These are phyloP conservation scores for Hypoxylon subgilvum DNA, from an alignment of 495 filamentous ascomycete genomes.

Conservation along the genomic window DNA sequence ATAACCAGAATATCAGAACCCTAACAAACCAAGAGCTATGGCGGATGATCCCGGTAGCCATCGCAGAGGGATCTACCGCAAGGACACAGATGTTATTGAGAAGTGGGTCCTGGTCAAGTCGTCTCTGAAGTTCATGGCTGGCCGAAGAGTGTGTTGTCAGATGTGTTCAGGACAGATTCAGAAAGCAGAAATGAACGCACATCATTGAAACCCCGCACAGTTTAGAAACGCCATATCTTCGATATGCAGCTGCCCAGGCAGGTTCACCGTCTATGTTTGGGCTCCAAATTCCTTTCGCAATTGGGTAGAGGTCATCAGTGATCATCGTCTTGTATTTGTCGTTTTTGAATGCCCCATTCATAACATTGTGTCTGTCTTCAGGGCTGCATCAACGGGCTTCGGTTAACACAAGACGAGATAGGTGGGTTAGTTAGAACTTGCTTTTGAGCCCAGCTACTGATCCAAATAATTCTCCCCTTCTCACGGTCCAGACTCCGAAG, in stretches of 20 bases:
- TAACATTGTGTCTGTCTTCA: conserved; percentile 21
- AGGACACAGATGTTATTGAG: conserved; percentile 37
- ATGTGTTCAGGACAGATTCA: too few relatives aligned
- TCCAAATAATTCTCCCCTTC: conserved; percentile 46
- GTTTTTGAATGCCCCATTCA: conserved; percentile 2
- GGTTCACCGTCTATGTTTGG: conserved; percentile 22
- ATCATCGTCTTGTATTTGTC: conserved; percentile 35
- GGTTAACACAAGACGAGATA: background rate
- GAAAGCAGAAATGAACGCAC: conserved; percentile 13
- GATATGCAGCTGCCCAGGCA: conserved; percentile 20
- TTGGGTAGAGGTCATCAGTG: conserved; percentile 15
- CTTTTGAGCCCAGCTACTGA: conserved; percentile 49
- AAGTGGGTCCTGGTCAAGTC: conserved; percentile 24
- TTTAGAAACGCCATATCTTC: conserved; percentile 47
- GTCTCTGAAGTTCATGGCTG: conserved; percentile 23
- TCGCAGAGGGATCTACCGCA: conserved; percentile 39
- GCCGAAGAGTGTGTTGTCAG: background rate
- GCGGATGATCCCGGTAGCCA: conserved; percentile 31
- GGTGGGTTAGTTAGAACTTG: background rate
- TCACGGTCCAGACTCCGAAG: conserved; percentile 47
- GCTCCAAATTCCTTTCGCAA: conserved; percentile 43
- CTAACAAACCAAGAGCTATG: conserved; percentile 29
- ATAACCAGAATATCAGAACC: conserved; percentile 19
- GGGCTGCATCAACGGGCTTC: conserved; percentile 12
- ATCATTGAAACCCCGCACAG: conserved; percentile 43